Percentiles rank a stretch among this genome's conserved stretches.
Evolutionary conservation across 441 rosid genomes (phyloP).

Genomic region (Populus hybrid): DNA sequence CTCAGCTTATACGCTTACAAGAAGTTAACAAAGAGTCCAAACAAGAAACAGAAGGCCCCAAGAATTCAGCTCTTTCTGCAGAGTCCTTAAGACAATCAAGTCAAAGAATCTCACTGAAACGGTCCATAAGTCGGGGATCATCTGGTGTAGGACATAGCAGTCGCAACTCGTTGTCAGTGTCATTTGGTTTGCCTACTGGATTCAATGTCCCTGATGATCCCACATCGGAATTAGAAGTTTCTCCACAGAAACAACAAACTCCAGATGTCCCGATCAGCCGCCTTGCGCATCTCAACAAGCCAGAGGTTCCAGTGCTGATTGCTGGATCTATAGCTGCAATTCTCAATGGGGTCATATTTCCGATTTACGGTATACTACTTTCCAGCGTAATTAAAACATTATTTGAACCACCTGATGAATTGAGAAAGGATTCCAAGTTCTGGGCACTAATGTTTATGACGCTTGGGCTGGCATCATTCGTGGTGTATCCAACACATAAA

Average conservation of each 20-base stretch:
- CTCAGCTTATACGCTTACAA: slow-evolving; percentile 53
- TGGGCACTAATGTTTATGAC: slow-evolving; percentile 55
- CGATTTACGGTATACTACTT: slow-evolving; percentile 54
- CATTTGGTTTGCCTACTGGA: slow-evolving; percentile 39
- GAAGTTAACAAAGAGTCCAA: slow-evolving; percentile 34
- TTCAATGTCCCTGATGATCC: background rate
- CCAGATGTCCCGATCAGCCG: slow-evolving; percentile 50
- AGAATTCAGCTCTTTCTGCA: slow-evolving; percentile 18
- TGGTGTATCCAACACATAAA: slow-evolving; percentile 41
- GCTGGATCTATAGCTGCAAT: slow-evolving; percentile 52
- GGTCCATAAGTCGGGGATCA: slow-evolving; percentile 47
- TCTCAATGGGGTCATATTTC: slow-evolving; percentile 46
- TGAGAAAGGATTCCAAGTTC: slow-evolving; percentile 53
- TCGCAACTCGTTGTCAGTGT: slow-evolving; percentile 30
- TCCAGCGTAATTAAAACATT: slow-evolving; percentile 52
- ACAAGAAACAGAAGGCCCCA: slow-evolving; percentile 26
- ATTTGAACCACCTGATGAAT: slow-evolving; percentile 45
- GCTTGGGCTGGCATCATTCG: slow-evolving; percentile 47
- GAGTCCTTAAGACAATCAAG: slow-evolving; percentile 35
- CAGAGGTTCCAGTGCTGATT: slow-evolving; percentile 58
- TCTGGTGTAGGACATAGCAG: slow-evolving; percentile 31
- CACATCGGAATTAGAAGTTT: slow-evolving; percentile 13
- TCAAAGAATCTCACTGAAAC: slow-evolving; percentile 25
- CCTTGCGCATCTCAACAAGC: slow-evolving; percentile 58
- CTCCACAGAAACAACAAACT: slow-evolving; percentile 1